These are phyloP conservation scores for Berberis vulgaris DNA, from an alignment of 164 flowering plant species.

Conservation along the genomic window DNA sequence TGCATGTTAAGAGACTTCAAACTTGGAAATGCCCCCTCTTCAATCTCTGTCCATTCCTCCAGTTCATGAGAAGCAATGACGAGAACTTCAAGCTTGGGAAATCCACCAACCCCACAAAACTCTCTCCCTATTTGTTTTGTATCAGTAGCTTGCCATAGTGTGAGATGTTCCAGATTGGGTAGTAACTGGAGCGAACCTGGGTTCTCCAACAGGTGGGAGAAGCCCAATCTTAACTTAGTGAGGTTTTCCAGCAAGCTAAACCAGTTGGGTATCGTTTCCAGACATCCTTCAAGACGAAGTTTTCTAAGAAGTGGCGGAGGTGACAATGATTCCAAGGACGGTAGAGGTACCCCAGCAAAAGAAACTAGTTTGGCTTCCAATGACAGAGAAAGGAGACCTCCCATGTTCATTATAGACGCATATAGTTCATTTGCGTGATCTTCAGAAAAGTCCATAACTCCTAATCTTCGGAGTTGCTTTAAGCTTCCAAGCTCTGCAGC, in stretches of 20 bases:
- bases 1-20: slow-evolving; percentile 14
- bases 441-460: slow-evolving; percentile 20
- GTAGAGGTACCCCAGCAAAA: background rate
- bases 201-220: slow-evolving; percentile 18
- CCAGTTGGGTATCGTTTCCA: slow-evolving; percentile 19
- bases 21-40: slow-evolving; percentile 18
- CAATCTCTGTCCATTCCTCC: slow-evolving; percentile 25
- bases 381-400: slow-evolving; percentile 14
- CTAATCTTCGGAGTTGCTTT: slow-evolving; percentile 11
- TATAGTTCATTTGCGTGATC: slow-evolving; percentile 14
- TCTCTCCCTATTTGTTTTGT: slow-evolving; percentile 19
- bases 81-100: slow-evolving; percentile 21
- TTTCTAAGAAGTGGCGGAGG: slow-evolving; percentile 23
- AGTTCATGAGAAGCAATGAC: slow-evolving; percentile 17
- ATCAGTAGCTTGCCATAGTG: slow-evolving; percentile 24
- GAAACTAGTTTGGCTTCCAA: slow-evolving; percentile 10
- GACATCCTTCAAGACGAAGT: slow-evolving; percentile 16
- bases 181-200: slow-evolving; percentile 17
- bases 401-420: slow-evolving; percentile 14
- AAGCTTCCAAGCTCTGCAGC: slow-evolving; percentile 13
- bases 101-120: slow-evolving; percentile 19
- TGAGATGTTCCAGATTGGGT: slow-evolving; percentile 18
- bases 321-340: slow-evolving; percentile 10
- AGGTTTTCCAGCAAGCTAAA: slow-evolving; percentile 15
- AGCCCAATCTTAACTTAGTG: slow-evolving; percentile 18